Percentiles rank a stretch among this genome's conserved stretches.
phyloP scores from a whole-genome alignment of 2,329 filamentous ascomycete species.

The Ceratocystis harringtonii region DNA sequence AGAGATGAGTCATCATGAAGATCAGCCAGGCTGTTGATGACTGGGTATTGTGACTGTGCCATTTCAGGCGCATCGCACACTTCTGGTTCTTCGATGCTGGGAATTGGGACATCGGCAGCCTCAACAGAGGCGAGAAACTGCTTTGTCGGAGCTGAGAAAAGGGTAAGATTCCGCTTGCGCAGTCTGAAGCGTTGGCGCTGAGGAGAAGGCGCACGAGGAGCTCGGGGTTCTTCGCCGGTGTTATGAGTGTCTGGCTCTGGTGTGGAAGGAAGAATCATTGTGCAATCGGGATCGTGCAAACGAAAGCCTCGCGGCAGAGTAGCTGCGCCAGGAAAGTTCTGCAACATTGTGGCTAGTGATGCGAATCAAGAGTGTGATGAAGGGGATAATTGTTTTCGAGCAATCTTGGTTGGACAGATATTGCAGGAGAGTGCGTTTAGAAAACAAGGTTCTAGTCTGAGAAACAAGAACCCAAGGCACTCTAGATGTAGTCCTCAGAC shows the following conservation, averaged over 20 bases:
- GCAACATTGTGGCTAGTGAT: constrained; percentile 26
- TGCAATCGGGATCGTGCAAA: constrained; percentile 24
- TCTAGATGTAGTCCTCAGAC: constrained; percentile 2
- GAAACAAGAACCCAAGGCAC: neutral
- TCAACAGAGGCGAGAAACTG: constrained; percentile 54
- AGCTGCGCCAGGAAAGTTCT: constrained; percentile 31
- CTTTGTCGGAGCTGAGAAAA: constrained; percentile 43
- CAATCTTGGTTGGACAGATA: neutral
- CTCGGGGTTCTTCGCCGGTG: constrained; percentile 18
- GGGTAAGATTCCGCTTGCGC: constrained; percentile 39
- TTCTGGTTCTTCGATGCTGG: constrained; percentile 47
- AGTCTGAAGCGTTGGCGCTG: constrained; percentile 40
- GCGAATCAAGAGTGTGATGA: neutral
- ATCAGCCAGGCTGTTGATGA: constrained; percentile 25
- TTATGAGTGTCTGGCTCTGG: constrained; percentile 34
- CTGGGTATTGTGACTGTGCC: constrained; percentile 20
- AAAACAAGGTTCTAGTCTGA: neutral
- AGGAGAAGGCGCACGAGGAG: constrained; percentile 32
- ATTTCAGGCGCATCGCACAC: constrained; percentile 26
- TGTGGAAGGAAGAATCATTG: constrained; percentile 27
- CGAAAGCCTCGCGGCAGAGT: constrained; percentile 32
- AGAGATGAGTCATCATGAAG: constrained; percentile 32
- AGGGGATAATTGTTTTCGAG: neutral
- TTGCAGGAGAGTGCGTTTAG: neutral
- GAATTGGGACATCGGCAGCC: constrained; percentile 48